Evolutionary conservation across 306 rosid genomes (phyloP), one percentile per base, ranked within the genome.

Genomic region (Oemleria cerasiformis): DNA sequence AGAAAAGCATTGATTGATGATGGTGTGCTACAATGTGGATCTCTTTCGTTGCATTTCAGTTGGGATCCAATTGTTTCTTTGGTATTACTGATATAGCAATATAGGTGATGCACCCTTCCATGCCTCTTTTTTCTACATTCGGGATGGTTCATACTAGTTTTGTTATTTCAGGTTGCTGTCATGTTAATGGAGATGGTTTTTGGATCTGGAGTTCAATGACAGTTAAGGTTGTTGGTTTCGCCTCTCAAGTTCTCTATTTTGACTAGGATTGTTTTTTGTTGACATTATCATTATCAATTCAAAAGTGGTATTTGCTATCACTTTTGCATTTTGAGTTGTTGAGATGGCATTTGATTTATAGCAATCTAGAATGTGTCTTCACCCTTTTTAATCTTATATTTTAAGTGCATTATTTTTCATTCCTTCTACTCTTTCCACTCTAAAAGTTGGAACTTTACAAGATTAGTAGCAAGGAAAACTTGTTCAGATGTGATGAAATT

Each of bases 221-320:
- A 91, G 96, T 95, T 91, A 91, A 89, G 97, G 91, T 94, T 91
- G 90, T 86, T 81, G 92, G 87, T 89, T 83, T 79, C 76, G 82
- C 77, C 45, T 83, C 73, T 79, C 82, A 82, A 85, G 81, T 84
- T 70, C 81, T 68, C n/a, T 83, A 72, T 63, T 77, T 80, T 81
- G 79, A 69, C 74, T 83, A 65, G 78, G 82, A 68, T 84, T 72
- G 75, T 82, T 88, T 65, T 77, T 65, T 77, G 76, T 75, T 74
- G 75, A 82, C 84, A 66, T 74, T 74, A 62, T 71, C 70, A 71
- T 49, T 65, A 51, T 64, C 67, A 53, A 64, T 60, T 72, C 53
- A 62, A 65, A 55, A 43, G 75, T 68, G 69, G 73, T 61, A 38
- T 42, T 80, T 80, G 78, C 73, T 80, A 60, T 78, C 68, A 53